Percentiles rank a stretch among this genome's conserved stretches.
Conservation (phyloP, 257 asterid genomes). For the Eucommia ulmoides region DNA sequence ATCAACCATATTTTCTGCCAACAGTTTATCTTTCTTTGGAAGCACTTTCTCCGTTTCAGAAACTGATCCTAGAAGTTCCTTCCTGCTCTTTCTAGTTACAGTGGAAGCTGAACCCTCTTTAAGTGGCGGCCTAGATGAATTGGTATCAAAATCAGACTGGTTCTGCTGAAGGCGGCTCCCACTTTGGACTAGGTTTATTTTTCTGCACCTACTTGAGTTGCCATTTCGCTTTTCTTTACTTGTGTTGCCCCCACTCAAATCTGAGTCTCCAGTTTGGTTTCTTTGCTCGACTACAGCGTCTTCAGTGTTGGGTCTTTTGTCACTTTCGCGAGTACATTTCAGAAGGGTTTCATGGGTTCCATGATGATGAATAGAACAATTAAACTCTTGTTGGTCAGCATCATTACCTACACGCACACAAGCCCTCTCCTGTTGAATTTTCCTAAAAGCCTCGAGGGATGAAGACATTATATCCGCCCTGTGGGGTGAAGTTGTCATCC, state of each 20-base stretch:
- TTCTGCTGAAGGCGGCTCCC: background rate
- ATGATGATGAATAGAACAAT: conserved; percentile 22
- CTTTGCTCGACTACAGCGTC: conserved; percentile 24
- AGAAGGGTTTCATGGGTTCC: conserved; percentile 27
- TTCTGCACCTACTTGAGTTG: conserved; percentile 23
- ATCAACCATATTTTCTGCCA: conserved; percentile 26
- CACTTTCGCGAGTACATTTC: conserved; percentile 21
- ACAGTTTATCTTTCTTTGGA: conserved; percentile 38
- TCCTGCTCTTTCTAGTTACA: conserved; percentile 31
- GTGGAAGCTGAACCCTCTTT: conserved; percentile 33
- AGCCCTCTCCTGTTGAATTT: conserved; percentile 77
- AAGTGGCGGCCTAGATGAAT: conserved; percentile 30
- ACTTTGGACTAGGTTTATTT: background rate
- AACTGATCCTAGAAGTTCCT: conserved; percentile 28
- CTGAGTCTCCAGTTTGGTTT: conserved; percentile 30
- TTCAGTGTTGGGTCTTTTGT: conserved; percentile 21
- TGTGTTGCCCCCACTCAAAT: conserved; percentile 26
- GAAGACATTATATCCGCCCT: conserved; percentile 96
- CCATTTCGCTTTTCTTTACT: conserved; percentile 43
- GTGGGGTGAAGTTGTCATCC: conserved; percentile 98
- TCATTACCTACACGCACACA: conserved; percentile 24
- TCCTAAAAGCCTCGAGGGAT: conserved; percentile 93
- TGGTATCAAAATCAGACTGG: conserved; percentile 15
- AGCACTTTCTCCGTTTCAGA: conserved; percentile 33
- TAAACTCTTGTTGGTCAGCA: conserved; percentile 27